These are phyloP conservation scores for Rubia occidens DNA, from an alignment of 305 asterid species.

Conservation along the genomic window DNA sequence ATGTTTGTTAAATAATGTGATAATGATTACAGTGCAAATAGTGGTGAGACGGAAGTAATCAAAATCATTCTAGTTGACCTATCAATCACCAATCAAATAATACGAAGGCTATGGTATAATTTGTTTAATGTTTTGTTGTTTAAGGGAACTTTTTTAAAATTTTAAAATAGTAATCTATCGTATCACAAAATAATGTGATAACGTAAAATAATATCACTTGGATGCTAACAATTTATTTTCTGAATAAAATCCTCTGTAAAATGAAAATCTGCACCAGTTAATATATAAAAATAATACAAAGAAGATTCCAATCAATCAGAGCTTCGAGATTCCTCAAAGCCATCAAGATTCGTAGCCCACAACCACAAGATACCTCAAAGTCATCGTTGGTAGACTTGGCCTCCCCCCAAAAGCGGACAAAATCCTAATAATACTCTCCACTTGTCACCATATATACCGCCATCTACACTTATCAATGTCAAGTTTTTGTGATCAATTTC, in stretches of 20 bases:
- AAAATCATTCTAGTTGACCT: too few species aligned
- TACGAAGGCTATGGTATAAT: too few species aligned
- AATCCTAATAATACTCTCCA: conserved; percentile 11
- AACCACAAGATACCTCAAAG: not conserved
- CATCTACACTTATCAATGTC: not conserved
- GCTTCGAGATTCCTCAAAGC: conserved; percentile 2
- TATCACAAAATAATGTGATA: not conserved
- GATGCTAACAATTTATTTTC: not conserved
- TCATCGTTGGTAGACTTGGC: not conserved
- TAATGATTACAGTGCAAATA: too few species aligned
- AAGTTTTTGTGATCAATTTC: not conserved
- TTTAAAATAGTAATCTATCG: too few species aligned
- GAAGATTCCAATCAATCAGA: not conserved
- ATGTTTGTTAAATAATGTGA: too few species aligned
- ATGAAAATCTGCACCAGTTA: not conserved
- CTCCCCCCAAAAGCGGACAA: conserved; percentile 1
- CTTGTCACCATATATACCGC: conserved; percentile 20
- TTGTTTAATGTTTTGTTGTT: too few species aligned
- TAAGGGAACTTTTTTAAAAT: too few species aligned
- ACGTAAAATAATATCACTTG: not conserved
- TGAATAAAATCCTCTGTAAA: not conserved
- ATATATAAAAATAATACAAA: not conserved
- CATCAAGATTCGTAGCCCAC: not conserved
- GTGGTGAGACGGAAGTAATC: too few species aligned
- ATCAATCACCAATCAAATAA: too few species aligned